Percentiles rank a stretch among this genome's conserved stretches.
These are phyloP conservation scores for Cordyceps militaris DNA, from an alignment of 2,329 filamentous ascomycete genomes.

Conservation along the genomic window DNA sequence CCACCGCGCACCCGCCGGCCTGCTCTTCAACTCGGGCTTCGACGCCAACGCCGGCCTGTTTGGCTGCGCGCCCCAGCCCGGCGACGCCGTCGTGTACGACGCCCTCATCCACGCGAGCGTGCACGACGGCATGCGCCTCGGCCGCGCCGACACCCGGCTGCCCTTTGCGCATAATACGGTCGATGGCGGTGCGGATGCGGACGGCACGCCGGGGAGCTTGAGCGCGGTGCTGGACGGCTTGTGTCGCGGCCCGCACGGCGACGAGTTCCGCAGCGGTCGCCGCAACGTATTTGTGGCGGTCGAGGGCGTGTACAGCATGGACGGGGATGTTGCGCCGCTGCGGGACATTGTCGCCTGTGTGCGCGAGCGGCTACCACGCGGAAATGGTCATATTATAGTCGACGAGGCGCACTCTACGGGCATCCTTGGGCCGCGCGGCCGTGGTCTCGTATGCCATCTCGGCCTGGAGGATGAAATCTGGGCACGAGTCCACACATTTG, in stretches of 20 bases:
- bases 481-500: conserved; percentile 57
- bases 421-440: conserved; percentile 47
- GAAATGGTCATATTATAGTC: conserved; percentile 56
- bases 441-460: conserved; percentile 50
- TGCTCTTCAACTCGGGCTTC: conserved; percentile 54
- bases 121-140: conserved; percentile 68
- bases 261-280: conserved; percentile 27
- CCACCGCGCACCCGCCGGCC: conserved; percentile 37
- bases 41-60: conserved; percentile 61
- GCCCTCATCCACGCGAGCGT: conserved; percentile 71
- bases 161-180: conserved; percentile 54
- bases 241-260: conserved; percentile 26
- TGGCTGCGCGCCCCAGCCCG: conserved; percentile 50
- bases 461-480: conserved; percentile 50
- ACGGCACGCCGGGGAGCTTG: conserved; percentile 17
- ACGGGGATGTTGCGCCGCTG: conserved; percentile 65
- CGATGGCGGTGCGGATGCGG: background rate
- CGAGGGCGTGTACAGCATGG: conserved; percentile 76
- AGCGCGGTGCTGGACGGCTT: conserved; percentile 25
- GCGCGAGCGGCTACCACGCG: conserved; percentile 44
- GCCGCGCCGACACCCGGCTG: conserved; percentile 41
- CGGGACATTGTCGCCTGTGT: conserved; percentile 51
- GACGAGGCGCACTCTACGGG: conserved; percentile 65
- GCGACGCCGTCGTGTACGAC: conserved; percentile 63
- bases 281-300: conserved; percentile 60